Evolutionary conservation across 2,329 filamentous ascomycete genomes (phyloP).

Genomic region (Ophiostoma sp.): DNA sequence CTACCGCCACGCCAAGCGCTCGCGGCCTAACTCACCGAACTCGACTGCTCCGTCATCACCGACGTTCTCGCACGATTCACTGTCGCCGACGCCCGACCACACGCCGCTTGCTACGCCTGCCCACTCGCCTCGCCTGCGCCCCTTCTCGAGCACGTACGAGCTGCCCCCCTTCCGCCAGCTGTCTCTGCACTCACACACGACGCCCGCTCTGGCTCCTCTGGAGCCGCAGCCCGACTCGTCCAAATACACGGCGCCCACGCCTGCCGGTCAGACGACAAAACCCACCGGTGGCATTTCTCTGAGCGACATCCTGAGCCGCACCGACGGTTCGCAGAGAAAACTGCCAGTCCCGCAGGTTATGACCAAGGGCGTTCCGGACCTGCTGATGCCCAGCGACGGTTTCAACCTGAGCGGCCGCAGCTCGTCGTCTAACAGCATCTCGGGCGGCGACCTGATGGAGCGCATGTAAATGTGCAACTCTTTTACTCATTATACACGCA

Average conservation of each 20-base stretch:
- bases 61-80: conserved; percentile 92
- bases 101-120: conserved; percentile 97
- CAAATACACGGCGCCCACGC: conserved; percentile 43
- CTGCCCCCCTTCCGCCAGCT: conserved; percentile 78
- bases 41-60: conserved; percentile 95
- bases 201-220: conserved; percentile 59
- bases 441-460: conserved; percentile 63
- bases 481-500: not conserved
- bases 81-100: conserved; percentile 93
- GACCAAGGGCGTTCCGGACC: conserved; percentile 85
- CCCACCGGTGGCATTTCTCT: conserved; percentile 70
- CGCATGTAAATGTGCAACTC: conserved; percentile 24
- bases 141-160: conserved; percentile 72
- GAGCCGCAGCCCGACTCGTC: conserved; percentile 54
- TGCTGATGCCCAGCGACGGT: conserved; percentile 66
- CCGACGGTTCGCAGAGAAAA: conserved; percentile 86
- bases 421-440: conserved; percentile 74
- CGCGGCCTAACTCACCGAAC: conserved; percentile 88
- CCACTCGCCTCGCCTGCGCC: conserved; percentile 87
- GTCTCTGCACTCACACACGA: conserved; percentile 50
- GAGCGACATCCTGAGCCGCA: conserved; percentile 86
- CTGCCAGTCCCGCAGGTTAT: conserved; percentile 79
- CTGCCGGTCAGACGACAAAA: conserved; percentile 58
- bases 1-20: conserved; percentile 78
- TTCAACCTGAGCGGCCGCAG: conserved; percentile 74